These are phyloP conservation scores for Stylosanthes scabra DNA, from an alignment of 331 rosid species.

Conservation along the genomic window DNA sequence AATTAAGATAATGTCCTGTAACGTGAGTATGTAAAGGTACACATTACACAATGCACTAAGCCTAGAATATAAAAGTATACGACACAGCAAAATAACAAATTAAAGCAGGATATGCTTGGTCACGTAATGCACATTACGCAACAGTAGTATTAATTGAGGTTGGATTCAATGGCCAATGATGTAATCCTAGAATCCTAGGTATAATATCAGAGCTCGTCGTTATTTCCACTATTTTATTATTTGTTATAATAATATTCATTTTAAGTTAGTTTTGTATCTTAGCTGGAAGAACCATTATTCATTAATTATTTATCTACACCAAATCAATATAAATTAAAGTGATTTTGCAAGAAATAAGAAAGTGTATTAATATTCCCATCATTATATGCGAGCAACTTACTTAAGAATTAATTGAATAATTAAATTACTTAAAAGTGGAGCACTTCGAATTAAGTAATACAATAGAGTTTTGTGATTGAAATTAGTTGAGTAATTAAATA, in stretches of 20 bases:
- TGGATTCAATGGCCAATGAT: too few species aligned
- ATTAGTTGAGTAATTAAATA: background rate
- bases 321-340: background rate
- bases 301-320: background rate
- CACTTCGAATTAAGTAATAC: background rate
- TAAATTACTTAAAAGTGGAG: too few species aligned
- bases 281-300: background rate
- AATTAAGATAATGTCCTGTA: too few species aligned
- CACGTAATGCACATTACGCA: too few species aligned
- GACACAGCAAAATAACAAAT: background rate
- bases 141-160: too few species aligned
- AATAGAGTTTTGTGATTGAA: background rate
- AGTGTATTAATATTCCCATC: background rate
- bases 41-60: background rate
- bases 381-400: background rate
- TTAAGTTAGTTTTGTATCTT: background rate
- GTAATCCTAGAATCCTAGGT: too few species aligned
- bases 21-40: background rate
- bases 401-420: too few species aligned
- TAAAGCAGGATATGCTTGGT: too few species aligned
- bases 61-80: background rate
- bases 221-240: too few species aligned
- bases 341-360: background rate
- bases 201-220: too few species aligned
- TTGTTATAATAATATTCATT: background rate